Percentiles rank a stretch among this genome's conserved stretches.
Conservation (phyloP, 495 filamentous ascomycete genomes). For the Neurospora sp. region DNA sequence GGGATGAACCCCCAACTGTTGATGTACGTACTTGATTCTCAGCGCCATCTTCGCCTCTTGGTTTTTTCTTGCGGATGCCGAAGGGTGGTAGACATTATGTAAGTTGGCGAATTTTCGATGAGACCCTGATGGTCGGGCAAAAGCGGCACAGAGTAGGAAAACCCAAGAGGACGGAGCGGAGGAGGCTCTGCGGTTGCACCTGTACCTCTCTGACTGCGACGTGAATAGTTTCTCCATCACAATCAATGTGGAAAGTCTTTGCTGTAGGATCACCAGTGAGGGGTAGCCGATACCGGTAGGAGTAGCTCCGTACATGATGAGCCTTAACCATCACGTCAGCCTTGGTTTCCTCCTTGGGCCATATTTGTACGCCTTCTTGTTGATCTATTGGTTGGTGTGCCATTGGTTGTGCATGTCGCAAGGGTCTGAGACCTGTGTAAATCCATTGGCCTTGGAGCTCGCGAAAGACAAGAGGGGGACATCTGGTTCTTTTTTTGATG, state of each 20-base stretch:
- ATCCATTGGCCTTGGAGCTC: background rate
- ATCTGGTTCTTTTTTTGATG: background rate
- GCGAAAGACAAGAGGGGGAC: background rate
- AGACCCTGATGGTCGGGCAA: background rate
- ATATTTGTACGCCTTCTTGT: constrained; percentile 1
- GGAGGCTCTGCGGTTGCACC: background rate
- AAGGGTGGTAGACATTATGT: background rate
- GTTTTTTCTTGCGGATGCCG: background rate
- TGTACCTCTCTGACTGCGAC: background rate
- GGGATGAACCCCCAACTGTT: background rate
- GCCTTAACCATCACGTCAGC: background rate
- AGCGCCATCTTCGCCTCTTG: background rate
- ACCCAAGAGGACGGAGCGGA: background rate
- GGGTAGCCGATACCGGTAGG: background rate
- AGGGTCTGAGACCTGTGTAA: constrained; percentile 4
- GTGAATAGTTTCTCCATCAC: background rate
- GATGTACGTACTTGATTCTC: background rate
- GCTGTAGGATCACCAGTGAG: background rate
- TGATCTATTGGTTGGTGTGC: constrained; percentile 17
- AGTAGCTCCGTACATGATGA: background rate
- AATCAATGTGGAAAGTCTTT: background rate
- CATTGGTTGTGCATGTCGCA: constrained; percentile 12
- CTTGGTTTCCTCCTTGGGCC: constrained; percentile 14
- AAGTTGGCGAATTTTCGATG: background rate
- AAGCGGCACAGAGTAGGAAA: background rate